These are phyloP conservation scores for Dipodascus albidus DNA, from an alignment of 805 yeast species.

Conservation along the genomic window DNA sequence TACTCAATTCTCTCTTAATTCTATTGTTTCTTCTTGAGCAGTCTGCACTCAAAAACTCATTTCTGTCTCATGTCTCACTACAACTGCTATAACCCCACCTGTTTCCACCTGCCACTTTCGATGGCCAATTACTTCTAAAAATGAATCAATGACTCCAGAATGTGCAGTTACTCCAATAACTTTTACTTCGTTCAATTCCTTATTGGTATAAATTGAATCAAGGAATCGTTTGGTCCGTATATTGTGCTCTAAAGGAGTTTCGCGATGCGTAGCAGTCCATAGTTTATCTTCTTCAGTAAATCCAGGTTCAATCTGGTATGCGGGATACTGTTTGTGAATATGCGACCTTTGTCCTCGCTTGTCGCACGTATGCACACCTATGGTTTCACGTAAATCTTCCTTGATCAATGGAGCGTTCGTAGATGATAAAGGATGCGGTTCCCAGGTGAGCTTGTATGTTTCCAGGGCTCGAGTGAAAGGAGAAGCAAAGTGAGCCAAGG, in stretches of 20 bases:
- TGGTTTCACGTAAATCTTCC: constrained; percentile 38
- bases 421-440: constrained; percentile 5
- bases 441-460: constrained; percentile 39
- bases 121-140: constrained; percentile 37
- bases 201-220: constrained; percentile 8
- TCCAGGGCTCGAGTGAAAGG: constrained; percentile 42
- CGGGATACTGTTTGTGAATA: constrained; percentile 32
- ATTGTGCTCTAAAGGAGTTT: constrained; percentile 30
- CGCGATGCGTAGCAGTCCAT: constrained; percentile 35
- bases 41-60: neutral
- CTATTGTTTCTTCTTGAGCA: neutral
- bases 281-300: constrained; percentile 37
- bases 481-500: constrained; percentile 35
- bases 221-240: constrained; percentile 38
- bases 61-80: constrained; percentile 21
- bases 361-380: constrained; percentile 42
- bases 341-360: constrained; percentile 29
- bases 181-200: constrained; percentile 16
- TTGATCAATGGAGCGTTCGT: constrained; percentile 27
- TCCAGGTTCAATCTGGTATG: constrained; percentile 33
- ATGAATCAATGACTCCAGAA: constrained; percentile 39
- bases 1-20: too few species aligned
- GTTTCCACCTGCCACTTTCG: constrained; percentile 38
- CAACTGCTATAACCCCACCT: constrained; percentile 47
- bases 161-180: constrained; percentile 36